phyloP scores from a whole-genome alignment of 2,329 filamentous ascomycete species.

The Rhynchosporium secalis region DNA sequence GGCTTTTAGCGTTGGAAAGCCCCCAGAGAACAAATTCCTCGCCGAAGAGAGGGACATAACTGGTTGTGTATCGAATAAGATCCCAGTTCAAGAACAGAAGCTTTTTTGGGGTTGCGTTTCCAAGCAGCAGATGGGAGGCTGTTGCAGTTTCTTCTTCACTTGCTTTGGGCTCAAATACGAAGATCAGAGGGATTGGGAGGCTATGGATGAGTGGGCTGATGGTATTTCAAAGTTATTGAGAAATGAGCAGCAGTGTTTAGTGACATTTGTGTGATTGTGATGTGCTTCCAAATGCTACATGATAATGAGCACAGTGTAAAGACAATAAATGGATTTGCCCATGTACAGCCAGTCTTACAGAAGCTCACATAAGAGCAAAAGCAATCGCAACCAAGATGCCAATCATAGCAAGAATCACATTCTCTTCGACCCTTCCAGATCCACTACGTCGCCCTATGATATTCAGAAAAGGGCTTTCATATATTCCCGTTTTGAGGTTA shows the following conservation, averaged over 20 bases:
- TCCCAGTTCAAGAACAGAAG: conserved; percentile 14
- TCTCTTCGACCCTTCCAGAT: background rate
- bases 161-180: conserved; percentile 16
- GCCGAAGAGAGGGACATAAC: conserved; percentile 10
- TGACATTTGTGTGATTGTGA: background rate
- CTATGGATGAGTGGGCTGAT: conserved; percentile 18
- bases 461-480: background rate
- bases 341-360: too few relatives aligned
- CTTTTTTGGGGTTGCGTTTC: conserved; percentile 9
- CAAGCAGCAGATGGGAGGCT: conserved; percentile 1
- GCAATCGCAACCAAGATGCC: background rate
- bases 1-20: conserved; percentile 18
- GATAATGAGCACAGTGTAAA: too few relatives aligned
- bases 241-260: conserved; percentile 7
- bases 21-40: background rate
- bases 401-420: background rate
- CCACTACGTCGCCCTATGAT: background rate
- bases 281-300: too few relatives aligned
- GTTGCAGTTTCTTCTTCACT: conserved; percentile 11
- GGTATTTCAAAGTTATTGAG: conserved; percentile 12
- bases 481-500: background rate
- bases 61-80: conserved; percentile 11
- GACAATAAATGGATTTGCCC: too few relatives aligned
- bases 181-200: conserved; percentile 12
- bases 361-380: background rate